These are phyloP conservation scores for Fragilaria radians DNA, from an alignment of 108 stramenopile species.

Conservation along the genomic window DNA sequence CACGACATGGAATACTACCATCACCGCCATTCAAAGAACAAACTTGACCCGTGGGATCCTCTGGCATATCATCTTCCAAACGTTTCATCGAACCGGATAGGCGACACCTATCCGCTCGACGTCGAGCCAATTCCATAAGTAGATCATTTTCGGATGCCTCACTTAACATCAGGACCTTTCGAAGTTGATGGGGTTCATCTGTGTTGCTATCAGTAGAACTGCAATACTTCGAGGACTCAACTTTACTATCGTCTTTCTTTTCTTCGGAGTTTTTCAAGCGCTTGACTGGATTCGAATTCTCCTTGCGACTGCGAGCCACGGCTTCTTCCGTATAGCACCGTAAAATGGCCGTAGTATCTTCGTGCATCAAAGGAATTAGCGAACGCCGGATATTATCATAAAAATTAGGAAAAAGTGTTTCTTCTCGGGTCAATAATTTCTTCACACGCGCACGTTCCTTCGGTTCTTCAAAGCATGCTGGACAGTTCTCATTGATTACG, in stretches of 20 bases:
- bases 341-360: slow-evolving; percentile 72
- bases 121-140: slow-evolving; percentile 60
- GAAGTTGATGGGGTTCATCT: not conserved
- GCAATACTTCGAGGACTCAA: not conserved
- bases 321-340: slow-evolving; percentile 78
- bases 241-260: slow-evolving; percentile 8
- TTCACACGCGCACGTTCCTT: slow-evolving; percentile 97
- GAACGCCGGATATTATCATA: slow-evolving; percentile 71
- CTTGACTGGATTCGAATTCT: slow-evolving; percentile 8
- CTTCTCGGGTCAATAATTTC: slow-evolving; percentile 88
- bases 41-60: slow-evolving; percentile 66
- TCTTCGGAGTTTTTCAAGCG: slow-evolving; percentile 2
- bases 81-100: slow-evolving; percentile 63
- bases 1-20: slow-evolving; percentile 67
- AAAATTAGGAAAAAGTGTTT: slow-evolving; percentile 79
- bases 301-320: slow-evolving; percentile 70
- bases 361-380: slow-evolving; percentile 78
- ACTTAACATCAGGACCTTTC: slow-evolving; percentile 15
- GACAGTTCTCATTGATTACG: slow-evolving; percentile 99
- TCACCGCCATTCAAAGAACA: slow-evolving; percentile 68
- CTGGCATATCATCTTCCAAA: slow-evolving; percentile 12
- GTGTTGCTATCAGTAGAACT: not conserved
- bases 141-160: slow-evolving; percentile 69
- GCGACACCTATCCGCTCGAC: slow-evolving; percentile 54
- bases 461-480: slow-evolving; percentile 99